phyloP scores from a whole-genome alignment of 2,329 filamentous ascomycete species.

The Botrytis aclada region DNA sequence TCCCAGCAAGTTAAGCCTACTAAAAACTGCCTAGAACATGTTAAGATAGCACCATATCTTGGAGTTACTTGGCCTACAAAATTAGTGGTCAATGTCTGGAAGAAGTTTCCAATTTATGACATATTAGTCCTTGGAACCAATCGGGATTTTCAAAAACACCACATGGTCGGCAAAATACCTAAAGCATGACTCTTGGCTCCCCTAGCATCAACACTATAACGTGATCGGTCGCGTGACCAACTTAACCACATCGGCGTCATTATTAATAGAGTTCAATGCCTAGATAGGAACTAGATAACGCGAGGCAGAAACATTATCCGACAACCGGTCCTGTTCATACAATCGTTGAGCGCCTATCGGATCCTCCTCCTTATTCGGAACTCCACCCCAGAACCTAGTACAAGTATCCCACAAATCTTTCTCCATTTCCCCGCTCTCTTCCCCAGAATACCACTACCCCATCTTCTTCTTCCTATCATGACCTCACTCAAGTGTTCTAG shows the following conservation, averaged over 20 bases:
- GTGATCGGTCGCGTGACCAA: background rate
- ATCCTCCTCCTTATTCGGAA: background rate
- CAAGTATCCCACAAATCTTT: background rate
- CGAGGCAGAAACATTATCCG: background rate
- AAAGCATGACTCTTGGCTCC: background rate
- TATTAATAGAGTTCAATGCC: background rate
- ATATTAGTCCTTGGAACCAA: background rate
- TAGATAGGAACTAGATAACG: background rate
- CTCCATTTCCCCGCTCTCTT: background rate
- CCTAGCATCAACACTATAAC: background rate
- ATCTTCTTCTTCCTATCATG: background rate
- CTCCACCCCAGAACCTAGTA: background rate
- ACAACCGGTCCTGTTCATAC: background rate
- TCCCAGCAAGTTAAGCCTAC: background rate
- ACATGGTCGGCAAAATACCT: background rate
- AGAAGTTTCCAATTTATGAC: background rate
- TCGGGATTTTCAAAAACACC: background rate
- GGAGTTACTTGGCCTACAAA: background rate
- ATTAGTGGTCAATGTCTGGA: background rate
- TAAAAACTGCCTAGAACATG: background rate
- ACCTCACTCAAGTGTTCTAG: background rate
- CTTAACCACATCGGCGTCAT: background rate
- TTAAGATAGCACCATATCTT: background rate
- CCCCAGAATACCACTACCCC: background rate
- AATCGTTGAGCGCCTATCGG: background rate